phyloP scores from a whole-genome alignment of 257 asterid genomes.

The Solanum raphanifolium region DNA sequence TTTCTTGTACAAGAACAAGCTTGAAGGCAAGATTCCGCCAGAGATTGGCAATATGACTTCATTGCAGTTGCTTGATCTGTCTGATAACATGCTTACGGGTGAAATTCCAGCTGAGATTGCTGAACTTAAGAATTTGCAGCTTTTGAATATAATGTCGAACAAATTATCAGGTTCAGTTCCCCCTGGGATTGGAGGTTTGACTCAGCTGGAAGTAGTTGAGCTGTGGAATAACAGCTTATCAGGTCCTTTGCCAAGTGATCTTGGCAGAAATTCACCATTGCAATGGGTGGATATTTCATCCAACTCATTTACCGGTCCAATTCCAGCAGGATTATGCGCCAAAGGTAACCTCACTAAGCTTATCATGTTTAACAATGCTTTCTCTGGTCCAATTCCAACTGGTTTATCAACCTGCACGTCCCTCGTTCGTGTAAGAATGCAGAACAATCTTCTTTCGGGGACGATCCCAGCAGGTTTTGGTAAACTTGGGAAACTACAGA shows the following conservation, averaged over 20 bases:
- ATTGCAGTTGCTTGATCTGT: slow-evolving; percentile 39
- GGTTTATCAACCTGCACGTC: slow-evolving; percentile 40
- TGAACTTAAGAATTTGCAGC: slow-evolving; percentile 35
- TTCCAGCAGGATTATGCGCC: slow-evolving; percentile 35
- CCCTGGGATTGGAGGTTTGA: slow-evolving; percentile 23
- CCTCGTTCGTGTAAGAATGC: slow-evolving; percentile 58
- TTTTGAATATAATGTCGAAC: slow-evolving; percentile 56
- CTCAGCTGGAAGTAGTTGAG: slow-evolving; percentile 37
- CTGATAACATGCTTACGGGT: slow-evolving; percentile 54
- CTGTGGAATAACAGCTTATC: slow-evolving; percentile 66
- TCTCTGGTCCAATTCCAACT: slow-evolving; percentile 57
- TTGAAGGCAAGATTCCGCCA: slow-evolving; percentile 42
- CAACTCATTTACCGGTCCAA: slow-evolving; percentile 39
- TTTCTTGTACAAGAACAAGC: slow-evolving; percentile 46
- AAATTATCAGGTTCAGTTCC: slow-evolving; percentile 49
- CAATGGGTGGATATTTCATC: slow-evolving; percentile 61
- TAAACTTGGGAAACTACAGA: slow-evolving; percentile 40
- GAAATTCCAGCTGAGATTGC: slow-evolving; percentile 38
- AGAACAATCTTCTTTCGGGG: slow-evolving; percentile 49
- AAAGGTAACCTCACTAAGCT: slow-evolving; percentile 68
- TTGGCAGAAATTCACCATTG: slow-evolving; percentile 43
- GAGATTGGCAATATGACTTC: slow-evolving; percentile 41
- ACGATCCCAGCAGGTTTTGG: slow-evolving; percentile 62
- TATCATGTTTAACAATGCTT: slow-evolving; percentile 50
- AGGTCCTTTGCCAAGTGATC: slow-evolving; percentile 49